Percentiles rank a stretch among this genome's conserved stretches.
These are phyloP conservation scores for Coemansia furcata DNA, from an alignment of 192 early-diverging fungal species.

Conservation along the genomic window DNA sequence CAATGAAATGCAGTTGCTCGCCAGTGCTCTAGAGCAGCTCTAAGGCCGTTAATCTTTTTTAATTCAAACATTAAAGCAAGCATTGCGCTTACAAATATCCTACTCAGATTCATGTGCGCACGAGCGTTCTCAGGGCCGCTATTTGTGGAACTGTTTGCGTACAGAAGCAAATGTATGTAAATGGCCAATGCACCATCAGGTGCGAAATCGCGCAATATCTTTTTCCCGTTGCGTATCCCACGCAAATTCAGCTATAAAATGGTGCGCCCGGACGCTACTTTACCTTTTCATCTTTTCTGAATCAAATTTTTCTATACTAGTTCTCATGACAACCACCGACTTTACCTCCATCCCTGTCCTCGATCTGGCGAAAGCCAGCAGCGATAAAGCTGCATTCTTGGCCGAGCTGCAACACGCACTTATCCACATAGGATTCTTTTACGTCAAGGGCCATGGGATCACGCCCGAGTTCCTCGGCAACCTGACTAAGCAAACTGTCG, in stretches of 20 bases:
- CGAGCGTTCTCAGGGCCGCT: background rate
- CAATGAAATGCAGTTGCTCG: slow-evolving; percentile 73
- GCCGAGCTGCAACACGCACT: slow-evolving; percentile 53
- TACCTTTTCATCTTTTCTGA: background rate
- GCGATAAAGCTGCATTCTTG: slow-evolving; percentile 39
- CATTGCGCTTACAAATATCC: background rate
- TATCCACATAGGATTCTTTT: slow-evolving; percentile 59
- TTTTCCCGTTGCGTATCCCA: background rate
- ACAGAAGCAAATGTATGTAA: background rate
- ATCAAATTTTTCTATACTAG: background rate
- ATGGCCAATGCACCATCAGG: background rate
- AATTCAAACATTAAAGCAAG: too few species aligned
- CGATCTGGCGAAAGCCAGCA: slow-evolving; percentile 11
- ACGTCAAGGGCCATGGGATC: slow-evolving; percentile 55
- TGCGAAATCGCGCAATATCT: slow-evolving; percentile 5
- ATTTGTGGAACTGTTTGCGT: background rate
- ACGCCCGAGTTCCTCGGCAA: slow-evolving; percentile 30
- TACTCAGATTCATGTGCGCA: background rate
- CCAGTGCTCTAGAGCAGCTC: slow-evolving; percentile 67
- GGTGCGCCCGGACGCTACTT: background rate
- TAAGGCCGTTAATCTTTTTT: slow-evolving; percentile 2
- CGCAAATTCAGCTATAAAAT: background rate
- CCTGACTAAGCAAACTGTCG: slow-evolving; percentile 4
- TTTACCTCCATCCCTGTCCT: slow-evolving; percentile 28
- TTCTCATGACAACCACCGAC: background rate